These are phyloP conservation scores for Fusarium pininemorale DNA, from an alignment of 2,329 filamentous ascomycete genomes.

Conservation along the genomic window DNA sequence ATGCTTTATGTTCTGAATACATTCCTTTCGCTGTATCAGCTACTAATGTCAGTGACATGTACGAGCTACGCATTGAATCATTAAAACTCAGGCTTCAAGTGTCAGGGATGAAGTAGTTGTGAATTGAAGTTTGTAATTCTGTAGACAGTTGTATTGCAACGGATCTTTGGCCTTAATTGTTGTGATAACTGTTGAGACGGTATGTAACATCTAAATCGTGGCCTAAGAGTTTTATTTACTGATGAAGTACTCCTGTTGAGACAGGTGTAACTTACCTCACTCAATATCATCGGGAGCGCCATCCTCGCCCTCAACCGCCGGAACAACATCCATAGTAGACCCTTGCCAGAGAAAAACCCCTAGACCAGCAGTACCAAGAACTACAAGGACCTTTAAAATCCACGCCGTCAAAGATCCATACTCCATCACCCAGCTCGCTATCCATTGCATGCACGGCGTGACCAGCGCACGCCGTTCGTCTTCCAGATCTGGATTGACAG, in stretches of 20 bases:
- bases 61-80: neutral
- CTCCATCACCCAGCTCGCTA: neutral
- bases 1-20: neutral
- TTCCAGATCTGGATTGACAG: constrained; percentile 14
- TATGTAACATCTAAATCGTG: accelerated
- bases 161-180: neutral
- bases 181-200: neutral
- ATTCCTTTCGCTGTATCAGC: neutral
- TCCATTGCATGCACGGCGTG: constrained; percentile 9
- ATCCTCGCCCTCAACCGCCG: neutral
- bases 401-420: neutral
- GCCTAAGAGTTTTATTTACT: neutral
- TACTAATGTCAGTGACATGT: accelerated
- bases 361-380: neutral
- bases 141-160: too few relatives aligned
- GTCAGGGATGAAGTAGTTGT: neutral
- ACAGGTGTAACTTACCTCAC: neutral
- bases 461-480: neutral
- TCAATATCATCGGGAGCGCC: neutral
- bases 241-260: neutral
- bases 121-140: neutral
- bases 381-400: neutral
- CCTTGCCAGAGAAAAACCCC: neutral
- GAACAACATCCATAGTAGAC: neutral
- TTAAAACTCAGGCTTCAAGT: neutral